Conservation (phyloP, 2,329 filamentous ascomycete genomes). For the Pyrenochaeta sp. region DNA sequence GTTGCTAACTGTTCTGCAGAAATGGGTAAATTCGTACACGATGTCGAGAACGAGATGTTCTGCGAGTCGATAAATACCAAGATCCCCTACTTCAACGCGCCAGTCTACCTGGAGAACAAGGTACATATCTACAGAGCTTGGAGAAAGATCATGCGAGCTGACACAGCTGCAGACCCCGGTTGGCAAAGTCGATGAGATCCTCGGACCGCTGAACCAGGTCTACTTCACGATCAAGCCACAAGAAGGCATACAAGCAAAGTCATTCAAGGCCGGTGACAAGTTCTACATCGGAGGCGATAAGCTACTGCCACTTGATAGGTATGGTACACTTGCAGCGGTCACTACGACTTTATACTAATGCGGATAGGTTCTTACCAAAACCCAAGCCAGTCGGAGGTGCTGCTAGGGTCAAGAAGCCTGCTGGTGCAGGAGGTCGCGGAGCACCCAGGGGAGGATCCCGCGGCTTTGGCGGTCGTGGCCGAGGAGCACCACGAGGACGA, state of each 20-base stretch:
- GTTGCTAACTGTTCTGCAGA: constrained; percentile 61
- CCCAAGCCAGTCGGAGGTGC: constrained; percentile 78
- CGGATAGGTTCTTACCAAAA: constrained; percentile 83
- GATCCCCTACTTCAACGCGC: constrained; percentile 98
- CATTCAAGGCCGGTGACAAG: constrained; percentile 96
- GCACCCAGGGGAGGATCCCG: constrained; percentile 55
- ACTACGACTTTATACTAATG: constrained; percentile 25
- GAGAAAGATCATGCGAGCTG: constrained; percentile 17
- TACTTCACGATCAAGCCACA: constrained; percentile 98
- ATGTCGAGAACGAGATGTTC: constrained; percentile 96
- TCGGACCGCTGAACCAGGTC: constrained; percentile 96
- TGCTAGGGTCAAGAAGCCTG: constrained; percentile 73
- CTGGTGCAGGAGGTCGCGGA: constrained; percentile 65
- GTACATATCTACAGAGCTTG: constrained; percentile 51
- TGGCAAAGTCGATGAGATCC: constrained; percentile 97
- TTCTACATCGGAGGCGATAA: constrained; percentile 97
- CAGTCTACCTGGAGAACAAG: constrained; percentile 99
- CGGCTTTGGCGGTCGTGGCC: constrained; percentile 40
- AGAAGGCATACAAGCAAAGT: constrained; percentile 92
- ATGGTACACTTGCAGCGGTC: constrained; percentile 16
- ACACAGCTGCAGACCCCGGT: constrained; percentile 71
- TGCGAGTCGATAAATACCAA: constrained; percentile 95
- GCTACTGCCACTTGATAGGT: constrained; percentile 89
- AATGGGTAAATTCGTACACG: constrained; percentile 93
- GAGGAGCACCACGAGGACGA: constrained; percentile 63